Evolutionary conservation across 2,329 filamentous ascomycete genomes (phyloP), one percentile per base, ranked within the genome.

Genomic region (Venturia asperata): DNA sequence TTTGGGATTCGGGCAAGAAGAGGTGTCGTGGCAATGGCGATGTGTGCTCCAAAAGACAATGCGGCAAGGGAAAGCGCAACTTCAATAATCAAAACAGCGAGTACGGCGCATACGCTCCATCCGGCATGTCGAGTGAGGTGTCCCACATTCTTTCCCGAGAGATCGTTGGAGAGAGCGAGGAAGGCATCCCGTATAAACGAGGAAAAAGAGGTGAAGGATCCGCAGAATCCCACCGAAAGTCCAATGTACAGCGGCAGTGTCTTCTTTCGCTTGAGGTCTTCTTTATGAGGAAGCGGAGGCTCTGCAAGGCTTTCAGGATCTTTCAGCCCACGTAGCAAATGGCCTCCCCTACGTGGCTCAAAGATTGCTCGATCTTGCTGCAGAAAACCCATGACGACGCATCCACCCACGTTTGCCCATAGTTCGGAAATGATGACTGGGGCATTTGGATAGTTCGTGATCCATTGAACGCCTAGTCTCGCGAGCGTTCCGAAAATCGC

Each of bases 161-260:
- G 77, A 68, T 88, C 83, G 72, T 96, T 94, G 4, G 90, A 87
- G 21, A 95, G 77, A 0, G 90, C 88, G 27, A 96, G 82, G 73
- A 95, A 96, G 17, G 82, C 77, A 70, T 96, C 92, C 7, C 90
- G 83, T 60, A 92, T 87, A 73, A 96, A 95, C 24, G 87, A 86
- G 0, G 92, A 96, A 76, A 96, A 96, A 11, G 89, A 92, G 0
- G 92, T 97, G 71, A 94, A 90, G 69, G 89, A 92, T 67, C 93
- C 91, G 71, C 91, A 96, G 75, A 94, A 94, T 13, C 89, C 93
- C 0, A 89, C 96, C 0, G 90, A 85, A 6, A 97, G 83, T 62
- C 90, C 92, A 66, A 96, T 88, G 72, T 95, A 96, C 0, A 96
- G 80, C 0, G 93, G 92, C 37, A 96, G 89, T 0, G 89, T 90